A percentile compares a stretch with the other conserved stretches of the same genome.
Evolutionary conservation across 1,284 basidiomycete species (phyloP).

Genomic region (Apiotrichum akiyoshidainum): DNA sequence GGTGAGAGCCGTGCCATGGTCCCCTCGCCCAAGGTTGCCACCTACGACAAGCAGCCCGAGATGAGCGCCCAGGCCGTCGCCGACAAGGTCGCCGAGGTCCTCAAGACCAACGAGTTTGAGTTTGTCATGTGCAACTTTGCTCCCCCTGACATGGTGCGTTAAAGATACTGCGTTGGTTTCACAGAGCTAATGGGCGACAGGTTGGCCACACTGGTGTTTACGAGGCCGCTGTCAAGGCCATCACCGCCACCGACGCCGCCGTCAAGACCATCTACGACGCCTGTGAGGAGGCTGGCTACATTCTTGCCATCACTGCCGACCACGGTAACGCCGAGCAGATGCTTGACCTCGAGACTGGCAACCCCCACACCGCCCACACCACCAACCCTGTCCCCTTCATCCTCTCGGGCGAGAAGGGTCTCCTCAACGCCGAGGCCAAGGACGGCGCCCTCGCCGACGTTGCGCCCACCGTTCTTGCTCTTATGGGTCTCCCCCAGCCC

Average conservation of each 20-base stretch:
- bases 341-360: slow-evolving; percentile 75
- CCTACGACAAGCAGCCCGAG: slow-evolving; percentile 79
- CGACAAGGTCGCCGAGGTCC: slow-evolving; percentile 81
- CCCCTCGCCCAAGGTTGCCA: slow-evolving; percentile 81
- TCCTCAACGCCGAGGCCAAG: slow-evolving; percentile 57
- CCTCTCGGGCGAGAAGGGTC: slow-evolving; percentile 62
- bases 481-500: slow-evolving; percentile 58
- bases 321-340: slow-evolving; percentile 84
- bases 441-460: slow-evolving; percentile 77
- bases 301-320: slow-evolving; percentile 82
- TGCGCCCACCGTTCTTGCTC: slow-evolving; percentile 74
- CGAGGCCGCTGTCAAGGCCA: slow-evolving; percentile 81
- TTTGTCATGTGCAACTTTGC: slow-evolving; percentile 96
- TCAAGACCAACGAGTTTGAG: slow-evolving; percentile 65
- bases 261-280: slow-evolving; percentile 81
- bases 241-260: slow-evolving; percentile 75
- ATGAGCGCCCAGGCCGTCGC: slow-evolving; percentile 84
- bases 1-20: slow-evolving; percentile 82
- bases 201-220: slow-evolving; percentile 85
- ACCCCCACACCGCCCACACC: slow-evolving; percentile 62
- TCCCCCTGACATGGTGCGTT: slow-evolving; percentile 81
- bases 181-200: slow-evolving; percentile 42
- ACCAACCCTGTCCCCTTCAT: slow-evolving; percentile 74
- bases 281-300: slow-evolving; percentile 76
- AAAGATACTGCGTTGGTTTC: neutral